Percentiles rank a stretch among this genome's conserved stretches.
Evolutionary conservation across 495 filamentous ascomycete species (phyloP).

Genomic region (Chaetomium fimeti): DNA sequence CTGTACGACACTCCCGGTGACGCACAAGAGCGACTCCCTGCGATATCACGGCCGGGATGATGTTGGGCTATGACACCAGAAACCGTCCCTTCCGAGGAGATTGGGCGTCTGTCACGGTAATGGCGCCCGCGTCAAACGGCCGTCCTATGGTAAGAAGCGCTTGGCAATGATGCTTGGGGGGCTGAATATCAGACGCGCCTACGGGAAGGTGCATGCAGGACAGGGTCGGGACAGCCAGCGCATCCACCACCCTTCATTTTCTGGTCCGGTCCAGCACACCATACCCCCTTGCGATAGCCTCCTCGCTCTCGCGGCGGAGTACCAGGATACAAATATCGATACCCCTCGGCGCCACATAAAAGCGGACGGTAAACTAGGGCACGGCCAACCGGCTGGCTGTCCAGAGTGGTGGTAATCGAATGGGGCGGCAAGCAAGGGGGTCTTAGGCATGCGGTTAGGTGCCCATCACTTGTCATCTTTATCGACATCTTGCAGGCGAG

Average conservation of each 20-base stretch:
- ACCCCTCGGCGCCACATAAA: not conserved
- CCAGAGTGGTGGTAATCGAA: not conserved
- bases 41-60: not conserved
- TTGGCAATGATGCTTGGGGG: not conserved
- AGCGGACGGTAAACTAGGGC: not conserved
- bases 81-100: not conserved
- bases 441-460: not conserved
- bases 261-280: not conserved
- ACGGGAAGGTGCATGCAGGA: conserved; percentile 12
- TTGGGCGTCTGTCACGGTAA: not conserved
- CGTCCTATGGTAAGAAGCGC: not conserved
- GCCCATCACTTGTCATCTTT: conserved; percentile 9
- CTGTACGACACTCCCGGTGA: conserved; percentile 3
- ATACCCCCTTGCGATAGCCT: not conserved
- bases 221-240: not conserved
- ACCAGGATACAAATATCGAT: not conserved
- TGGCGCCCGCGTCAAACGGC: not conserved
- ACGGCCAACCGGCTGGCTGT: not conserved
- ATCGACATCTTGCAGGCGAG: conserved; percentile 14
- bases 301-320: not conserved
- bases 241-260: conserved; percentile 3
- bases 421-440: not conserved
- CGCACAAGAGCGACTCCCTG: not conserved
- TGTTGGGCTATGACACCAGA: not conserved
- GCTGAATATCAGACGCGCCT: conserved; percentile 4